A percentile compares a stretch with the other conserved stretches of the same genome.
Evolutionary conservation across 1,139 yeast genomes (phyloP).

Genomic region (Lodderomyces margitis): DNA sequence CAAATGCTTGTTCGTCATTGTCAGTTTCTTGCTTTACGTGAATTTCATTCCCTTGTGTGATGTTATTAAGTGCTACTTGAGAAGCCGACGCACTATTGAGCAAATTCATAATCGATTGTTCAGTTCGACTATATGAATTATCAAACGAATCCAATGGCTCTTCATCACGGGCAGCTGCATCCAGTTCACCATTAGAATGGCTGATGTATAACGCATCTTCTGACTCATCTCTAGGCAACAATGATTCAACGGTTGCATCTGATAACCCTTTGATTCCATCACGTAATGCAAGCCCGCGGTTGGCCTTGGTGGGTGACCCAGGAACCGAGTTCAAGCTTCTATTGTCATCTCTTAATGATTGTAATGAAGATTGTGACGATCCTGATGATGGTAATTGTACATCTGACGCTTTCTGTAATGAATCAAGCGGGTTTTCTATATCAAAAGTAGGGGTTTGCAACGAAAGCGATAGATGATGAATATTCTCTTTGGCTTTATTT

Average conservation of each 20-base stretch:
- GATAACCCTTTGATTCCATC: conserved; percentile 49
- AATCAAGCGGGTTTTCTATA: conserved; percentile 36
- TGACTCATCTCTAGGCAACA: conserved; percentile 26
- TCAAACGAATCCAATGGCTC: conserved; percentile 31
- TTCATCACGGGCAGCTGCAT: not conserved
- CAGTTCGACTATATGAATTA: conserved; percentile 38
- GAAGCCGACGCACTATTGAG: conserved; percentile 23
- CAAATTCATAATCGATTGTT: conserved; percentile 43
- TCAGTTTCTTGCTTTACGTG: conserved; percentile 1
- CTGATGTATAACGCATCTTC: conserved; percentile 6
- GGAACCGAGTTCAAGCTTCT: conserved; percentile 30
- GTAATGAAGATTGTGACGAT: conserved; percentile 46
- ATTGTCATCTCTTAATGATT: conserved; percentile 39
- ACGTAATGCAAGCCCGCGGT: conserved; percentile 36
- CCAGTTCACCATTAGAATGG: conserved; percentile 4
- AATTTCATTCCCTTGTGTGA: not conserved
- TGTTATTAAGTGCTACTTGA: conserved; percentile 8
- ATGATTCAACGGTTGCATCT: conserved; percentile 36
- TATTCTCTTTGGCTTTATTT: conserved; percentile 31
- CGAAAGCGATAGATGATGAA: conserved; percentile 35
- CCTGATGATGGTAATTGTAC: conserved; percentile 39
- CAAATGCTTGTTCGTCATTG: conserved; percentile 5
- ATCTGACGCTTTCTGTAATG: conserved; percentile 26
- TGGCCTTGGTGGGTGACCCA: conserved; percentile 19
- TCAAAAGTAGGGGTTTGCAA: conserved; percentile 26